A percentile compares a stretch with the other conserved stretches of the same genome.
These are phyloP conservation scores for Cadophora malorum DNA, from an alignment of 2,329 filamentous ascomycete genomes.

Conservation along the genomic window DNA sequence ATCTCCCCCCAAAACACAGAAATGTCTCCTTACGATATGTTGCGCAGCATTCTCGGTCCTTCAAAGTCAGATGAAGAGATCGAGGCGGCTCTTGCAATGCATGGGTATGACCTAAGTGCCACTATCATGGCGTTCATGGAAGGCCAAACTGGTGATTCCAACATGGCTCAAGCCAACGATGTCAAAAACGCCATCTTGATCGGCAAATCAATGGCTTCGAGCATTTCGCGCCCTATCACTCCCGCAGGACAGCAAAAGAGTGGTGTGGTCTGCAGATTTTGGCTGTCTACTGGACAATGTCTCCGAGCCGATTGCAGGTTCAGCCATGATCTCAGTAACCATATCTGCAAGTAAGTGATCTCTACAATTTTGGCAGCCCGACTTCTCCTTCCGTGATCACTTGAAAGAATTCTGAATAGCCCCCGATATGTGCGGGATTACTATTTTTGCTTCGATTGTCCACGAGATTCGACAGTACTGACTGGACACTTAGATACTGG, in stretches of 20 bases:
- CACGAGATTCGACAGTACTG: background rate
- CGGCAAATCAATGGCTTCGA: constrained; percentile 85
- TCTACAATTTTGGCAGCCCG: background rate
- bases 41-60: constrained; percentile 91
- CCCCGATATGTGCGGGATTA: background rate
- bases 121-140: constrained; percentile 92
- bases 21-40: constrained; percentile 98
- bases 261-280: constrained; percentile 96
- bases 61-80: constrained; percentile 93
- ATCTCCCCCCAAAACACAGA: constrained; percentile 72
- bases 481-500: constrained; percentile 73
- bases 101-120: constrained; percentile 91
- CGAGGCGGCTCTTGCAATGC: constrained; percentile 84
- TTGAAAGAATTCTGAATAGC: background rate
- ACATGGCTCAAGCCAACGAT: constrained; percentile 57
- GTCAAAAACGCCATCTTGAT: constrained; percentile 74
- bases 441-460: background rate
- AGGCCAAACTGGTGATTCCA: constrained; percentile 60
- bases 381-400: background rate
- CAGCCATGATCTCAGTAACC: constrained; percentile 93
- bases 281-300: constrained; percentile 93
- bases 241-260: constrained; percentile 80
- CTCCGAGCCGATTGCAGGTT: constrained; percentile 95
- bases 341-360: constrained; percentile 88
- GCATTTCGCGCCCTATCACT: constrained; percentile 74